Base-by-base conservation (phyloP, 164 flowering plant species). In the Aristolochia californica region DNA sequence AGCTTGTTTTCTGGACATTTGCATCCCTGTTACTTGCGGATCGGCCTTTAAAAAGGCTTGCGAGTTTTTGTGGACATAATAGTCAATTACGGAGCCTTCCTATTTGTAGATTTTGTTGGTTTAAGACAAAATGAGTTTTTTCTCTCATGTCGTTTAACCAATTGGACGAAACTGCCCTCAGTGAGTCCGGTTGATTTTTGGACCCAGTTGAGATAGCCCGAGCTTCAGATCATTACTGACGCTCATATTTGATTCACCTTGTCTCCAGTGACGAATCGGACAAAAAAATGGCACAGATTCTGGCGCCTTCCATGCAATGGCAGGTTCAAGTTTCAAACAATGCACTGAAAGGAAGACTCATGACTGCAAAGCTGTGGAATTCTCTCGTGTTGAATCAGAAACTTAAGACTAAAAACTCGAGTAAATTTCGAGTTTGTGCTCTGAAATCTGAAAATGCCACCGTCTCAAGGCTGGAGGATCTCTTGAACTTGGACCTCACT, bases 271-370 rank as follows among this genome's bases (percentile, higher is more conserved):
- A 30, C 43, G 47, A 49, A 9, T 62, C 49, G 60, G 18, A 47
- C n/a, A n/a, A n/a, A n/a, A 73, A 75, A 61, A 91, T 91, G 98
- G 97, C 98, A 20, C 95, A 87, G 69, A 83, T 85, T 57, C 69
- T 82, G 76, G 93, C 94, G 69, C 95, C 94, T 25, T 78, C 85
- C 4, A 62, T 74, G 47, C 93, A 85, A 80, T 80, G 82, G 74
- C 94, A 82, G 64, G 76, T 85, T 82, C 72, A 78, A 22, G 55
- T 77, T 28, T 43, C 80, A 52, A 83, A 72, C 64, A 74, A 52
- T 65, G 55, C 77, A 21, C 59, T 58, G 34, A 63, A 53, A 64
- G 72, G 80, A 49, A 77, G 77, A 43, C 75, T 77, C 40, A 71
- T 81, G 48, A 74, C 79, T 27, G 13, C 83, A 63, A 91, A 83